Conservation (phyloP, 1,139 yeast genomes). For the Taphrina communis region DNA sequence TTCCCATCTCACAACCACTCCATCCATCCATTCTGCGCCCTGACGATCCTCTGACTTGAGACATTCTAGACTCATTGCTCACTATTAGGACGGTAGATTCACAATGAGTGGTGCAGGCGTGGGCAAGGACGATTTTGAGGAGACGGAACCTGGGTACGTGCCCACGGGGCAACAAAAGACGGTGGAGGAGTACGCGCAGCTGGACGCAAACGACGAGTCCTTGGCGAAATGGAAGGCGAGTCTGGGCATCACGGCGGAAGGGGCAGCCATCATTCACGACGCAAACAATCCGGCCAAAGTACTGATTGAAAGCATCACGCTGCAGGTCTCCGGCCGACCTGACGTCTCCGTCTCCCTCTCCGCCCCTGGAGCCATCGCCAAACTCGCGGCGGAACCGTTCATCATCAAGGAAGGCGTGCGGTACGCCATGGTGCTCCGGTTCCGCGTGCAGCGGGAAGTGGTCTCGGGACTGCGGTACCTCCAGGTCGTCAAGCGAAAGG, state of each 20-base stretch:
- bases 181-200: conserved; percentile 72
- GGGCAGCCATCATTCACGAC: conserved; percentile 49
- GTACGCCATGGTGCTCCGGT: conserved; percentile 74
- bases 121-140: conserved; percentile 37
- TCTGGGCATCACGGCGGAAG: conserved; percentile 67
- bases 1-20: no score
- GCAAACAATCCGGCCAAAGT: conserved; percentile 65
- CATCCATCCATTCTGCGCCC: no score
- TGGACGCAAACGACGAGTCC: conserved; percentile 91
- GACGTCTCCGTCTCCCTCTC: conserved; percentile 32
- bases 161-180: conserved; percentile 73
- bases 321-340: conserved; percentile 47
- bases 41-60: no score
- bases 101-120: conserved; percentile 1
- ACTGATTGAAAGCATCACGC: conserved; percentile 64
- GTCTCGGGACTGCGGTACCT: conserved; percentile 88
- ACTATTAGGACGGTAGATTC: no score
- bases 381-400: conserved; percentile 64
- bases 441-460: conserved; percentile 87
- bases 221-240: conserved; percentile 92
- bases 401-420: conserved; percentile 77
- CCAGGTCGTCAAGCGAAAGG: conserved; percentile 83
- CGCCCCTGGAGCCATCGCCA: conserved; percentile 47
- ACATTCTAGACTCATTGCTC: no score
- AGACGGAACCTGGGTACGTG: conserved; percentile 16